Percentiles rank a stretch among this genome's conserved stretches.
Evolutionary conservation across 441 rosid genomes (phyloP).

Genomic region (Dalechampia spathulata): DNA sequence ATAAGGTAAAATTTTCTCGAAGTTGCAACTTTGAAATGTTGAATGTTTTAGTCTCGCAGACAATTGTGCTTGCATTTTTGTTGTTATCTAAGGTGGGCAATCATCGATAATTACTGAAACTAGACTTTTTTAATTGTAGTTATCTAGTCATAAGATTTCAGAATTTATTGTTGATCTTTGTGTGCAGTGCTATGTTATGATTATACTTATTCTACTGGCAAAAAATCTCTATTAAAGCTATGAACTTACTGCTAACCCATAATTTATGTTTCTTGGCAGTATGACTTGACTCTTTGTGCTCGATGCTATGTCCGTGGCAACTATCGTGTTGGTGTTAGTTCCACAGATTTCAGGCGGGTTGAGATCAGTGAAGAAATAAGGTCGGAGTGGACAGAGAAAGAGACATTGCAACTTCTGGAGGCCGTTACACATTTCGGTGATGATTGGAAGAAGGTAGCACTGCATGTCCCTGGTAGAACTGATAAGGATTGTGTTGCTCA

Average conservation of each 20-base stretch:
- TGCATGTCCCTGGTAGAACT: constrained; percentile 71
- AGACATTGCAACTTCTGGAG: constrained; percentile 73
- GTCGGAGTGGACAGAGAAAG: constrained; percentile 87
- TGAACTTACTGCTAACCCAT: not conserved
- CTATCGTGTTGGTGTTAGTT: constrained; percentile 68
- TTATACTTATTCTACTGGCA: not conserved
- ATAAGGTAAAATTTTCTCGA: constrained; percentile 48
- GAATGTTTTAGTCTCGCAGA: not conserved
- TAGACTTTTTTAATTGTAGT: too few species aligned
- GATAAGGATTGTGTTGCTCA: constrained; percentile 80
- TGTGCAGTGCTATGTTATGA: not conserved
- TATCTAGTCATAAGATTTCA: not conserved
- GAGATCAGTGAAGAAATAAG: constrained; percentile 71
- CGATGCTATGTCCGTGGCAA: constrained; percentile 93
- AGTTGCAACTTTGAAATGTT: not conserved
- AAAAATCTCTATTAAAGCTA: not conserved
- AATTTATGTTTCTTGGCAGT: constrained; percentile 29
- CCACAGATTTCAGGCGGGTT: constrained; percentile 80
- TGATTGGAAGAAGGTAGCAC: constrained; percentile 92
- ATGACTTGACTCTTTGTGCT: constrained; percentile 87
- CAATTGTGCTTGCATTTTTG: not conserved
- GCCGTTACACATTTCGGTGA: constrained; percentile 76
- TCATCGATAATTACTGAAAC: too few species aligned
- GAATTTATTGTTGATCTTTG: not conserved
- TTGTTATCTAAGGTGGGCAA: not conserved